Evolutionary conservation across 176 grass and related monocot genomes (phyloP), one percentile per base, ranked within the genome.

Genomic region (Eragrostis curvula): DNA sequence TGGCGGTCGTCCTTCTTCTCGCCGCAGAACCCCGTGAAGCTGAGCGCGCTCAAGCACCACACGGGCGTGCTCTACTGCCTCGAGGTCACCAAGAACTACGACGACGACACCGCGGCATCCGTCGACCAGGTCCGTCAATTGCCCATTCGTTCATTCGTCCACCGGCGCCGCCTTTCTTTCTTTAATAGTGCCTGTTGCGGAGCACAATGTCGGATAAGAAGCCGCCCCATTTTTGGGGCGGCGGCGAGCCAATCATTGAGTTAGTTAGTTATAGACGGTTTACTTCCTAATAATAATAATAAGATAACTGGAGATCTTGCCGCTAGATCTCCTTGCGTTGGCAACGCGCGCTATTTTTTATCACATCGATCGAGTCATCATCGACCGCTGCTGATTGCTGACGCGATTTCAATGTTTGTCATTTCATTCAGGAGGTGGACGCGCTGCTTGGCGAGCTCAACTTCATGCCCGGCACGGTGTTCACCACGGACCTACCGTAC

Each of bases 1-100:
- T 96, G 96, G 96, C 86, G 96, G 55, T 99, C 96, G 12, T 99
- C 96, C 72, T 99, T 99, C 87, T 99, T 99, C 96, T 99, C 96
- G 41, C 91, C 90, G 7, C 85, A 86, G 88, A 99, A 99, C 75
- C 90, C 96, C 1, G 91, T 99, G 18, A 99, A 99, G 82, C 66
- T 93, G 65, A 91, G 80, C 91, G 93, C 96, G 51, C 81, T 99
- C 29, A 86, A 85, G 27, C 70, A 56, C 88, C 83, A 86, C 82
- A 67, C 74, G 73, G 85, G 83, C 59, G 89, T 96, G 47, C 89
- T 96, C 36, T 99, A 99, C 89, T 96, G 96, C 85, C 82, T 96
- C 30, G 96, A 99, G 88, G 71, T 99, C 82, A 90, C 96, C 12
- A 95, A 93, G 81, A 96, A 93, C 81, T 99, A 99, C 53, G 85